phyloP scores from a whole-genome alignment of 805 yeast species.

The Brettanomyces anomalus region DNA sequence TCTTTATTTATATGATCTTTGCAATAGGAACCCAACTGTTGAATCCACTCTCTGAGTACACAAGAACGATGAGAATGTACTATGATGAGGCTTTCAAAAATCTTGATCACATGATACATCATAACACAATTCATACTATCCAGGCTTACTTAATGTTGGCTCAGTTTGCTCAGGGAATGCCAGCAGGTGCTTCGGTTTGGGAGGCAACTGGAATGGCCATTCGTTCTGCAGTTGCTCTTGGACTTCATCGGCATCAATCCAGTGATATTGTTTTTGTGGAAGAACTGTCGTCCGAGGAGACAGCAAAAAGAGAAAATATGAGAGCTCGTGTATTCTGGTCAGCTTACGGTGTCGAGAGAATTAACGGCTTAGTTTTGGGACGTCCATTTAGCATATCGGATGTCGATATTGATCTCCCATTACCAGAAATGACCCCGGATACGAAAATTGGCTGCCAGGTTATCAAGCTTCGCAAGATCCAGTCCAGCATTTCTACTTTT shows the following conservation, averaged over 20 bases:
- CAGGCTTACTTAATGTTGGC: constrained; percentile 26
- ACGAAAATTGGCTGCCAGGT: constrained; percentile 23
- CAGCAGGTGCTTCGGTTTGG: constrained; percentile 27
- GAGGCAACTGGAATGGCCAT: constrained; percentile 25
- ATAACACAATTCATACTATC: constrained; percentile 19
- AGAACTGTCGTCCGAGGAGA: background rate
- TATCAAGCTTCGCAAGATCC: constrained; percentile 24
- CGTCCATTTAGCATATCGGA: constrained; percentile 30
- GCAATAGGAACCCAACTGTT: constrained; percentile 23
- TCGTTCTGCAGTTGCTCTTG: constrained; percentile 23
- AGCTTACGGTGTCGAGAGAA: constrained; percentile 28
- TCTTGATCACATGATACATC: constrained; percentile 15
- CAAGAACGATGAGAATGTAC: constrained; percentile 19
- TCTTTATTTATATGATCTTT: constrained; percentile 25
- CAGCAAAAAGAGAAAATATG: constrained; percentile 9
- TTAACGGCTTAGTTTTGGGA: constrained; percentile 26
- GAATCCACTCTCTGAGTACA: constrained; percentile 5
- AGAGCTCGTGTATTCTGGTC: constrained; percentile 27
- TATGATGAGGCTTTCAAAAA: constrained; percentile 24
- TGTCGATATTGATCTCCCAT: constrained; percentile 26
- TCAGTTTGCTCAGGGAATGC: constrained; percentile 27
- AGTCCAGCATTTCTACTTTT: constrained; percentile 25
- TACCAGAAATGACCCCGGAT: constrained; percentile 15
- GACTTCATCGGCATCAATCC: constrained; percentile 22
- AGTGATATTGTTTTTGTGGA: background rate